Percentiles rank a stretch among this genome's conserved stretches.
phyloP scores from a whole-genome alignment of 2,329 filamentous ascomycete species.

The Cladosporium colombiae region DNA sequence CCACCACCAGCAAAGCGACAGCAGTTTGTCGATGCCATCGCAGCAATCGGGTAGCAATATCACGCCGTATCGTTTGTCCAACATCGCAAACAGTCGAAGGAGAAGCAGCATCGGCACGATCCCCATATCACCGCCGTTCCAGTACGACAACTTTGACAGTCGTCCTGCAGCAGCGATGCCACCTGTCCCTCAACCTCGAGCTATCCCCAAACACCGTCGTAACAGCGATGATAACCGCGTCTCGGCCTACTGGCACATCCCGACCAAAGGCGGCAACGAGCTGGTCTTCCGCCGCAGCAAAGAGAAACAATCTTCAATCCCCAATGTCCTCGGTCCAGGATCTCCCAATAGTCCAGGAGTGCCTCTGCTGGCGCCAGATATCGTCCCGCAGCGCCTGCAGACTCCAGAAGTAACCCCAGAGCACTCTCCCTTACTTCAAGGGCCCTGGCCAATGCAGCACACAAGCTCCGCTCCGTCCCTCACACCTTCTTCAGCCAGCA shows the following conservation, averaged over 20 bases:
- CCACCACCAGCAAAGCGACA: conserved; percentile 1
- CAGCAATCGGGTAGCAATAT: background rate
- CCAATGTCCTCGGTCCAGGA: background rate
- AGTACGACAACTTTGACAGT: background rate
- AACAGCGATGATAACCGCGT: conserved; percentile 23
- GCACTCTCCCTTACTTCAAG: conserved; percentile 19
- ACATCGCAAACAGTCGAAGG: conserved; percentile 9
- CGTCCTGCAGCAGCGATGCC: conserved; percentile 5
- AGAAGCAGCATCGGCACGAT: conserved; percentile 36
- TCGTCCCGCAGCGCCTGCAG: conserved; percentile 27
- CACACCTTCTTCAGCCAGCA: background rate
- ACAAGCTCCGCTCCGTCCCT: background rate
- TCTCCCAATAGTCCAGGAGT: conserved; percentile 18
- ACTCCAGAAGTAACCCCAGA: conserved; percentile 25
- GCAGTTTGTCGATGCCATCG: conserved; percentile 6
- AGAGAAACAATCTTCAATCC: conserved; percentile 18
- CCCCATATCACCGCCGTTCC: conserved; percentile 36
- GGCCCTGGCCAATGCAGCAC: background rate
- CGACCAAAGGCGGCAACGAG: conserved; percentile 16
- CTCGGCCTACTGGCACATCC: conserved; percentile 29
- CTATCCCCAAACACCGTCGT: background rate
- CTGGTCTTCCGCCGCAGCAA: conserved; percentile 25
- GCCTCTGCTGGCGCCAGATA: conserved; percentile 27
- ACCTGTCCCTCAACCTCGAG: background rate
- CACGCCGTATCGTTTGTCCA: conserved; percentile 1